Base-by-base conservation (phyloP, 2,329 filamentous ascomycete genomes). In the Neoascochyta sp. region DNA sequence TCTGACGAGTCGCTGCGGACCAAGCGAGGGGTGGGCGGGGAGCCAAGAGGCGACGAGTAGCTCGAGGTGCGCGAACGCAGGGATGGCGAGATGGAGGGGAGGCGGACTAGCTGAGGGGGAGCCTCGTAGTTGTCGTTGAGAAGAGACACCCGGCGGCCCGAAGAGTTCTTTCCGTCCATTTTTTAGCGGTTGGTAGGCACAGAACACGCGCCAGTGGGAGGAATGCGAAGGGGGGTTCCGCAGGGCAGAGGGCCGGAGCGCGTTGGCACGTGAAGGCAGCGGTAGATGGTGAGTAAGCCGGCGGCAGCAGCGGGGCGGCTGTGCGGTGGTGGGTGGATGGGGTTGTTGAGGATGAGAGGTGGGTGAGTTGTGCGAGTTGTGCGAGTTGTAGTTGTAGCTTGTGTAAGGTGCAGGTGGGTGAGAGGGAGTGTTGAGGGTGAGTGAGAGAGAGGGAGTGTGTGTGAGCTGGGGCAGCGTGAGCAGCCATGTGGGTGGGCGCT, bases 131-230 rank as follows among this genome's bases (percentile, higher is more conserved):
- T 63, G 54, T 69, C 67, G 64, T 70, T 71, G 57, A 71, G 60
- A 50, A 72, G 60, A 52, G 68, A 71, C 54, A 71, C 67, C 52
- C 62, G 67, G 52, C 67, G 65, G 56, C 68, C 68, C 44, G 56
- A 64, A 47, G 65, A 64, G 54, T 72, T 68, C 62, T 64, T 70
- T 60, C 67, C 68, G 66, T 72, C 68, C 69, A 72, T 72, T 59
- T 59, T 57, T 41, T 42, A 45, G 34, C 41, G 42, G 39, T 35
- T 24, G 34, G 31, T 34, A 34, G 41, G 39, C 32, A 38, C 49
- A 53, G n/a, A 35, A 50, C 34, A 48, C 49, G 51, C 54, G 55
- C 50, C 52, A 42, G 45, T 39, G 45, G 26, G 29, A 39, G 45
- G 50, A 51, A 54, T 52, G 51, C 45, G 43, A 47, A 42, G n/a